A percentile compares a stretch with the other conserved stretches of the same genome.
phyloP scores from a whole-genome alignment of 306 rosid species.

The Elaeagnus macrophylla region DNA sequence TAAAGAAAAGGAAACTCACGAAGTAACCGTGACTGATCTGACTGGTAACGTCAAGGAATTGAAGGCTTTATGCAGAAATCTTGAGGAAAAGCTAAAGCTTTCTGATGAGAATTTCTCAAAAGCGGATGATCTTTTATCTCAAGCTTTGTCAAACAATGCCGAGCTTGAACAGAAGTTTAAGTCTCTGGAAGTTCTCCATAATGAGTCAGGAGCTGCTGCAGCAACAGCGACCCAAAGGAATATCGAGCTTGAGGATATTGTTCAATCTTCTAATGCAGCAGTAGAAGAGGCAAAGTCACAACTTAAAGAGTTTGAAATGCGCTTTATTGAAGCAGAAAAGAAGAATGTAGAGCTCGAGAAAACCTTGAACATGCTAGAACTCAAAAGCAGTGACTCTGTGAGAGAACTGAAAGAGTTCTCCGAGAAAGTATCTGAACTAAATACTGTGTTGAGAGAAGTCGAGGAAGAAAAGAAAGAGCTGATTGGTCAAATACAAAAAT shows the following conservation, averaged over 20 bases:
- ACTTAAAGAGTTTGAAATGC: slow-evolving; percentile 56
- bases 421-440: slow-evolving; percentile 51
- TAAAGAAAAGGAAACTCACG: slow-evolving; percentile 42
- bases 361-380: slow-evolving; percentile 41
- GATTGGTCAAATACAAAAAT: slow-evolving; percentile 42
- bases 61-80: slow-evolving; percentile 43
- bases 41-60: slow-evolving; percentile 29
- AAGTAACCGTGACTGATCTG: slow-evolving; percentile 45
- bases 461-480: slow-evolving; percentile 56
- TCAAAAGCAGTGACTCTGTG: slow-evolving; percentile 52
- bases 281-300: slow-evolving; percentile 64
- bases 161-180: slow-evolving; percentile 80
- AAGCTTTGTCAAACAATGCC: slow-evolving; percentile 52
- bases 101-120: slow-evolving; percentile 48
- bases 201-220: slow-evolving; percentile 50
- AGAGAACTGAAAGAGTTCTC: slow-evolving; percentile 50
- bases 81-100: slow-evolving; percentile 58
- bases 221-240: slow-evolving; percentile 55
- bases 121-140: slow-evolving; percentile 61
- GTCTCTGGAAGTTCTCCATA: slow-evolving; percentile 62
- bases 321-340: slow-evolving; percentile 48
- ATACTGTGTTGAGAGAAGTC: slow-evolving; percentile 32
- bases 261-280: slow-evolving; percentile 47
- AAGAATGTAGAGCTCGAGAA: slow-evolving; percentile 78
- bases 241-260: slow-evolving; percentile 58